phyloP scores from a whole-genome alignment of 2,329 filamentous ascomycete species.

The Hypoxylon sp. region DNA sequence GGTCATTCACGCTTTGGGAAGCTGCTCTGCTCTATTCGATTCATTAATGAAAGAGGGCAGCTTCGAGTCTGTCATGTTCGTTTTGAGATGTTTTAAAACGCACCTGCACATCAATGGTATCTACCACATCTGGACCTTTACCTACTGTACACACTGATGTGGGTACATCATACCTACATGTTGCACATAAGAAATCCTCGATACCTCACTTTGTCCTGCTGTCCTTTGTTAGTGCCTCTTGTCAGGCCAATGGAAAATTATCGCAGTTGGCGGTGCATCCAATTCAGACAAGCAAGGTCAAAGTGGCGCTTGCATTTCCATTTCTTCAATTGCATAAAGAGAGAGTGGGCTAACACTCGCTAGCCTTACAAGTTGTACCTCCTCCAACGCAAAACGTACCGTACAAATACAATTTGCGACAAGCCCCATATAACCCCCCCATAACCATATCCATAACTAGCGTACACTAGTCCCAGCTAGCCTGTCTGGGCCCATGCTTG shows the following conservation, averaged over 20 bases:
- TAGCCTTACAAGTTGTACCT: conserved; percentile 31
- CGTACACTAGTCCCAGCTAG: conserved; percentile 29
- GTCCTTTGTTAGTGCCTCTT: conserved; percentile 32
- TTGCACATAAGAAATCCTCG: conserved; percentile 18
- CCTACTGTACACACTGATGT: conserved; percentile 15
- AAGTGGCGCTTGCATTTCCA: conserved; percentile 5
- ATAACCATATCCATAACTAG: conserved; percentile 36
- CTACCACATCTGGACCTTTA: conserved; percentile 7
- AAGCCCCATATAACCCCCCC: conserved; percentile 25
- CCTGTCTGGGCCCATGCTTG: conserved; percentile 37
- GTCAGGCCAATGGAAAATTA: conserved; percentile 23
- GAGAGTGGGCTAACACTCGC: conserved; percentile 12
- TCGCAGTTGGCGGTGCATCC: conserved; percentile 16
- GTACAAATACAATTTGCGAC: conserved; percentile 27
- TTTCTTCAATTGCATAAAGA: conserved; percentile 31
- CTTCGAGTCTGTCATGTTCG: conserved; percentile 8
- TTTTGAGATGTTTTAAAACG: conserved; percentile 9
- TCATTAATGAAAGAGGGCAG: no score
- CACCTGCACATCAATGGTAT: neutral
- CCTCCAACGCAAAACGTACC: conserved; percentile 24
- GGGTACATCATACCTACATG: conserved; percentile 27
- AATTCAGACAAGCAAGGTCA: conserved; percentile 28
- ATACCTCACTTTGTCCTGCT: conserved; percentile 19
- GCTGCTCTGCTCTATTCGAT: neutral
- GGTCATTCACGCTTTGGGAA: neutral